These are phyloP conservation scores for Penicillium thymicola DNA, from an alignment of 2,329 filamentous ascomycete genomes.

Conservation along the genomic window DNA sequence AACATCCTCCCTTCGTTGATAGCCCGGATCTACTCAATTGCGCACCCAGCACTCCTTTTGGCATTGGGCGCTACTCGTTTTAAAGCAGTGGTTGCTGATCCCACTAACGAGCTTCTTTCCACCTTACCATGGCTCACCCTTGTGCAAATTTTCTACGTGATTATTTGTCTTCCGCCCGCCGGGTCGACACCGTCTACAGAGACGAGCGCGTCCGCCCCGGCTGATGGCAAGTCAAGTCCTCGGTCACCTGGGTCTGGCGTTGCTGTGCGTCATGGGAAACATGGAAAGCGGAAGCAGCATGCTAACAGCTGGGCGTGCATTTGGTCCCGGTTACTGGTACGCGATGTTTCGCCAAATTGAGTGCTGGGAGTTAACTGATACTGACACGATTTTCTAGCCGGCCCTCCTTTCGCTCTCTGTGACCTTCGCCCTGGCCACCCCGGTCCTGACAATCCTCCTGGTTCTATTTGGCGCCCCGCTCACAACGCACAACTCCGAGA, in stretches of 20 bases:
- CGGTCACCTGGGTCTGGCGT: conserved; percentile 10
- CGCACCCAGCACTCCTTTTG: conserved; percentile 67
- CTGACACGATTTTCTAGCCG: conserved; percentile 50
- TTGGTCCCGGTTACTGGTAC: conserved; percentile 29
- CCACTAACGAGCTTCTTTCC: conserved; percentile 60
- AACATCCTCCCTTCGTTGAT: conserved; percentile 47
- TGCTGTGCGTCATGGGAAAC: conserved; percentile 18
- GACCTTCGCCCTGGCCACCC: conserved; percentile 51
- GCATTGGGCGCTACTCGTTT: conserved; percentile 64
- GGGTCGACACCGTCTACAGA: conserved; percentile 33
- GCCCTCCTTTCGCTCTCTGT: conserved; percentile 65
- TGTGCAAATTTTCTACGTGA: conserved; percentile 60
- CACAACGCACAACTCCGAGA: conserved; percentile 75
- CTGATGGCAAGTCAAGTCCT: conserved; percentile 12
- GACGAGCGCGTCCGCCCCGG: not conserved
- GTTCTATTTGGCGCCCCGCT: conserved; percentile 90
- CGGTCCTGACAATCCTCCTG: conserved; percentile 59
- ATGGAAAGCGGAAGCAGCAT: conserved; percentile 23
- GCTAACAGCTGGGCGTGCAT: conserved; percentile 14
- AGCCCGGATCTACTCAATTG: conserved; percentile 58
- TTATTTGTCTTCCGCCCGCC: conserved; percentile 58
- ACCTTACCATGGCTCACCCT: conserved; percentile 61
- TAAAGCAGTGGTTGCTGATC: conserved; percentile 64
- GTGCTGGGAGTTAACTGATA: not conserved
- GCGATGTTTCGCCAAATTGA: not conserved